Conservation (phyloP, 2,329 filamentous ascomycete genomes). For the Escovopsis sp. region DNA sequence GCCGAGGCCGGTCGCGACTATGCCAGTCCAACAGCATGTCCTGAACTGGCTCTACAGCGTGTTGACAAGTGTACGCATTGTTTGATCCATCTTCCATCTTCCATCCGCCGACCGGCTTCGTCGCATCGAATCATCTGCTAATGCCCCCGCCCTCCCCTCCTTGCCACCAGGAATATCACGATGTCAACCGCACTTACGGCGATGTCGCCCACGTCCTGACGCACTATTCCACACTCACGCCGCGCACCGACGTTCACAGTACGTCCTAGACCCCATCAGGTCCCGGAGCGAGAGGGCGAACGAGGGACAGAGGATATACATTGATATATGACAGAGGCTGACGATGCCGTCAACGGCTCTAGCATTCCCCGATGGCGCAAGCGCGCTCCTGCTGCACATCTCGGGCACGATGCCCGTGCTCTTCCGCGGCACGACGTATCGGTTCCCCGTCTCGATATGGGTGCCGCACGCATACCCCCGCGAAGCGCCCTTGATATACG, state of each 20-base stretch:
- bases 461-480: conserved; percentile 79
- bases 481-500: conserved; percentile 75
- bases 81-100: too few species aligned
- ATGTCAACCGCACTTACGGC: conserved; percentile 84
- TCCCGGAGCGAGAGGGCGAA: conserved; percentile 2
- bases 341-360: conserved; percentile 2
- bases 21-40: conserved; percentile 74
- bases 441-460: conserved; percentile 88
- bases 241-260: conserved; percentile 94
- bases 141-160: conserved; percentile 2
- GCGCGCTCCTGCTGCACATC: conserved; percentile 74
- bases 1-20: conserved; percentile 18
- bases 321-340: too few species aligned
- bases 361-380: conserved; percentile 82
- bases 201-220: conserved; percentile 75
- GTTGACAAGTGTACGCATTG: conserved; percentile 53
- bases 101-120: neutral
- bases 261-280: conserved; percentile 19
- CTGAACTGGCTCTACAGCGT: conserved; percentile 94
- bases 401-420: conserved; percentile 79
- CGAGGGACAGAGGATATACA: too few species aligned
- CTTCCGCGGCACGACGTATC: conserved; percentile 79
- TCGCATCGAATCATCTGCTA: neutral
- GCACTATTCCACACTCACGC: conserved; percentile 64
- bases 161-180: conserved; percentile 65